Evolutionary conservation across 2,329 filamentous ascomycete genomes (phyloP).

Genomic region (Knoxdaviesia capensis): DNA sequence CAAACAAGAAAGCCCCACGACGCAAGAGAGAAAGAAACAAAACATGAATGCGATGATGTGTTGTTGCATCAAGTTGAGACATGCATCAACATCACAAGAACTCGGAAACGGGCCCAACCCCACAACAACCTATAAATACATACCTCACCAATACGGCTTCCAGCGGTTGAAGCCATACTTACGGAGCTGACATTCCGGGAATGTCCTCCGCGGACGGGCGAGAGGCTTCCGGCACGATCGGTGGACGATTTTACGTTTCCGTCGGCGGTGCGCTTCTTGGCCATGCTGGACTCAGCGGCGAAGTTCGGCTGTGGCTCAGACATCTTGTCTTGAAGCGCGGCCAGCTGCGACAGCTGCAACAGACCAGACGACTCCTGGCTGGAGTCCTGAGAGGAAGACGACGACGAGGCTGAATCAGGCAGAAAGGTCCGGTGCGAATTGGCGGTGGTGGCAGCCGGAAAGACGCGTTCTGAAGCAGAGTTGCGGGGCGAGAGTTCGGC

Average conservation of each 20-base stretch:
- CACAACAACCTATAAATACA: neutral
- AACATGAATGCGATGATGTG: neutral
- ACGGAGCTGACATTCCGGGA: slow-evolving; percentile 49
- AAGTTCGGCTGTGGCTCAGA: slow-evolving; percentile 12
- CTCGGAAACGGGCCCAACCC: neutral
- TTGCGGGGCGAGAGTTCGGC: too few species aligned
- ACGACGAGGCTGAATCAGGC: neutral
- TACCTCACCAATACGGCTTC: slow-evolving; percentile 46
- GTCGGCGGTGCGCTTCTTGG: slow-evolving; percentile 50
- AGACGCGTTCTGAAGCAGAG: neutral
- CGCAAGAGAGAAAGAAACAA: neutral
- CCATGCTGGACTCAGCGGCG: slow-evolving; percentile 9
- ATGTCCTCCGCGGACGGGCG: slow-evolving; percentile 25
- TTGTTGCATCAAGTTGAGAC: neutral
- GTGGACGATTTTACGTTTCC: slow-evolving; percentile 37
- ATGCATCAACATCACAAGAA: neutral
- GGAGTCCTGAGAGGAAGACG: slow-evolving; percentile 8
- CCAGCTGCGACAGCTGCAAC: slow-evolving; percentile 29
- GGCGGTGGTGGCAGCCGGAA: neutral
- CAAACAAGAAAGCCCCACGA: neutral
- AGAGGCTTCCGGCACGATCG: slow-evolving; percentile 12
- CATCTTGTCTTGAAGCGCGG: slow-evolving; percentile 25
- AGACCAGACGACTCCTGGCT: slow-evolving; percentile 29
- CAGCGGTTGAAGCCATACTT: slow-evolving; percentile 32
- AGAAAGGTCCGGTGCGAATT: slow-evolving; percentile 4